Percentiles rank a stretch among this genome's conserved stretches.
Conservation (phyloP, 192 early-diverging fungal genomes). For the Geranomyces michiganensis region DNA sequence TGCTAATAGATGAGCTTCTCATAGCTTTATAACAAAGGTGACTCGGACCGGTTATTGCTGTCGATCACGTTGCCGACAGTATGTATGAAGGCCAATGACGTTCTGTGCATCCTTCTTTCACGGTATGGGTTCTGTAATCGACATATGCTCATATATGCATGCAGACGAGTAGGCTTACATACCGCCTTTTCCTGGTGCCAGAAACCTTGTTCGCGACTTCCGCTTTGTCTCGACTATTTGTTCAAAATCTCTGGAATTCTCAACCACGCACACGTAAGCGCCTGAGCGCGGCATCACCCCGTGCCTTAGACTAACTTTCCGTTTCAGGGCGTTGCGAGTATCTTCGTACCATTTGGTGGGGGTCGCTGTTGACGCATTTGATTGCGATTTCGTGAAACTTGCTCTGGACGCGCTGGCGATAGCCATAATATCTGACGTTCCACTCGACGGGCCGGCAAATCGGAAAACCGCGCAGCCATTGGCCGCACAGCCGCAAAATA, state of each 20-base stretch:
- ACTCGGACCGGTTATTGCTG: not conserved
- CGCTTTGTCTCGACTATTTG: constrained; percentile 17
- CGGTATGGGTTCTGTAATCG: not conserved
- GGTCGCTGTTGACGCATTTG: not conserved
- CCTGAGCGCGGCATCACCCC: no score
- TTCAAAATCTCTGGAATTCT: constrained; percentile 12
- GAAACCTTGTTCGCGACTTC: constrained; percentile 6
- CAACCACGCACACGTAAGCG: not conserved
- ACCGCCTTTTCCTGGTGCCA: not conserved
- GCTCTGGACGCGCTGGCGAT: not conserved
- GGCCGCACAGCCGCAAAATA: not conserved
- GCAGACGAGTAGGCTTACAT: not conserved
- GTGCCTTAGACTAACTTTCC: not conserved
- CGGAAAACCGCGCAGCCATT: not conserved
- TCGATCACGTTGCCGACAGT: not conserved
- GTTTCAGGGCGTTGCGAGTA: not conserved
- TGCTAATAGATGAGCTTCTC: no score
- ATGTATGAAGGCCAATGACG: constrained; percentile 8
- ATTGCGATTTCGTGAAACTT: constrained; percentile 4
- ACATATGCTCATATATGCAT: not conserved
- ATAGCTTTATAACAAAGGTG: not conserved
- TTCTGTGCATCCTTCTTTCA: not conserved
- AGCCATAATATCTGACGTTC: not conserved
- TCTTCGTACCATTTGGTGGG: constrained; percentile 7
- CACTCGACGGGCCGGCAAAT: not conserved